Evolutionary conservation across 2,329 filamentous ascomycete species (phyloP).

Genomic region (Fusarium staphyleae): DNA sequence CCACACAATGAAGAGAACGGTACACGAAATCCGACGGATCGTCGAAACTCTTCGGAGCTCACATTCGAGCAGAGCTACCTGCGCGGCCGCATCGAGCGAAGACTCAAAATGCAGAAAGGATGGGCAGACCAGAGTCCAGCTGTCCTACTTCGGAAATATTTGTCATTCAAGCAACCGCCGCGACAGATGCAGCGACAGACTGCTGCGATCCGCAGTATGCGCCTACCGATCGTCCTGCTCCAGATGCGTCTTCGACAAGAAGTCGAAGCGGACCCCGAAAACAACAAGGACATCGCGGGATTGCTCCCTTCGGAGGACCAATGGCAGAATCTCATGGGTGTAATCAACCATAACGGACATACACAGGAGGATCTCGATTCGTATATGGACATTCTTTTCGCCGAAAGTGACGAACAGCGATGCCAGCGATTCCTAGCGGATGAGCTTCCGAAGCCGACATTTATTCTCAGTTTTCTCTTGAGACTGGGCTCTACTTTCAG

Average conservation of each 20-base stretch:
- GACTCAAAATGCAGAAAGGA: slow-evolving; percentile 29
- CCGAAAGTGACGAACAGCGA: slow-evolving; percentile 42
- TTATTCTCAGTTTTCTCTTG: slow-evolving; percentile 45
- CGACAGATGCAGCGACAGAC: slow-evolving; percentile 21
- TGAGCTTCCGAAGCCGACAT: slow-evolving; percentile 36
- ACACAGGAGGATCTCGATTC: slow-evolving; percentile 31
- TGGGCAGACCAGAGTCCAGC: slow-evolving; percentile 38
- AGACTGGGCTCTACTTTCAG: slow-evolving; percentile 39
- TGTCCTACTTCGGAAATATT: slow-evolving; percentile 36
- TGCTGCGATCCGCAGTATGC: slow-evolving; percentile 39
- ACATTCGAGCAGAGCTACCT: slow-evolving; percentile 2
- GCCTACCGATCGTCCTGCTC: slow-evolving; percentile 44
- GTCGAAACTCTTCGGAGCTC: background rate
- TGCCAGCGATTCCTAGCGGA: slow-evolving; percentile 44
- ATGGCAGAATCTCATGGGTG: slow-evolving; percentile 35
- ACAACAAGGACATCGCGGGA: slow-evolving; percentile 26
- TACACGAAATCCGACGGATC: background rate
- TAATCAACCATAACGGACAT: slow-evolving; percentile 33
- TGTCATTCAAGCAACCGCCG: slow-evolving; percentile 12
- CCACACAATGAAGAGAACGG: background rate
- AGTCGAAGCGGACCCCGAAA: slow-evolving; percentile 18
- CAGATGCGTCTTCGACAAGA: slow-evolving; percentile 43
- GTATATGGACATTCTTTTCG: slow-evolving; percentile 43
- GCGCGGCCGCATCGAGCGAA: slow-evolving; percentile 28
- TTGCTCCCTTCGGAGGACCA: slow-evolving; percentile 38